A percentile compares a stretch with the other conserved stretches of the same genome.
Evolutionary conservation across 1,284 basidiomycete genomes (phyloP).

Genomic region (Anthracocystis setariae): DNA sequence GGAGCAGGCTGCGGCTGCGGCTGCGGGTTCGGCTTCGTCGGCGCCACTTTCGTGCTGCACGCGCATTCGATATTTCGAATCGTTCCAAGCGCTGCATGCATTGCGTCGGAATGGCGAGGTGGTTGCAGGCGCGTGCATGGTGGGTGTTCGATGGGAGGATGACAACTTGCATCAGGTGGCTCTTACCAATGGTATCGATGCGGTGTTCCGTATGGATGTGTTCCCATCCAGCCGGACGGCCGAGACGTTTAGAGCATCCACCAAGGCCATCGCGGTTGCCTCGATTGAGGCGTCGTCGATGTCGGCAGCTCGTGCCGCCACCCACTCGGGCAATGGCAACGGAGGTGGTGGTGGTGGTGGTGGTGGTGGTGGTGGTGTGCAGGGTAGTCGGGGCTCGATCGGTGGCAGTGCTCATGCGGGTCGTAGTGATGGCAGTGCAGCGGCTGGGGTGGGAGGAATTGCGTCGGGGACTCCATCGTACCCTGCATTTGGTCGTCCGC

Average conservation of each 20-base stretch:
- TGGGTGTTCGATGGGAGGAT: conserved; percentile 59
- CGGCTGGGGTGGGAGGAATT: neutral
- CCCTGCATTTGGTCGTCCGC: conserved; percentile 39
- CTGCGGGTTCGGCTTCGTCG: conserved; percentile 19
- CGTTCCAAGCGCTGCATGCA: conserved; percentile 56
- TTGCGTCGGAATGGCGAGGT: conserved; percentile 53
- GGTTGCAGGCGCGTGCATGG: conserved; percentile 51
- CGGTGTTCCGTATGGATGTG: conserved; percentile 51
- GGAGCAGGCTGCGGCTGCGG: conserved; percentile 28
- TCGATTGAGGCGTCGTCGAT: conserved; percentile 26
- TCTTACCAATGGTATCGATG: conserved; percentile 52
- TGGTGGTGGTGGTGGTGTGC: neutral
- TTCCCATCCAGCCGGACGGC: conserved; percentile 36
- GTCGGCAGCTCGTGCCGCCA: conserved; percentile 8
- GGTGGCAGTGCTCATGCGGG: conserved; percentile 12
- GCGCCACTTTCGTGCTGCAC: conserved; percentile 37
- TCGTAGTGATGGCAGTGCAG: conserved; percentile 8
- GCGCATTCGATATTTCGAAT: conserved; percentile 45
- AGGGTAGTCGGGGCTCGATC: conserved; percentile 31
- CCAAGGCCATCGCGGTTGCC: conserved; percentile 32
- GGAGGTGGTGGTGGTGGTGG: neutral
- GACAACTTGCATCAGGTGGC: conserved; percentile 56
- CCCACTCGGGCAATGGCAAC: conserved; percentile 1
- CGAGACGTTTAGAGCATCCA: conserved; percentile 30
- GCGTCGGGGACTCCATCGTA: conserved; percentile 13